phyloP scores from a whole-genome alignment of 75 land plant species.

The Selaginella moellendorffii region DNA sequence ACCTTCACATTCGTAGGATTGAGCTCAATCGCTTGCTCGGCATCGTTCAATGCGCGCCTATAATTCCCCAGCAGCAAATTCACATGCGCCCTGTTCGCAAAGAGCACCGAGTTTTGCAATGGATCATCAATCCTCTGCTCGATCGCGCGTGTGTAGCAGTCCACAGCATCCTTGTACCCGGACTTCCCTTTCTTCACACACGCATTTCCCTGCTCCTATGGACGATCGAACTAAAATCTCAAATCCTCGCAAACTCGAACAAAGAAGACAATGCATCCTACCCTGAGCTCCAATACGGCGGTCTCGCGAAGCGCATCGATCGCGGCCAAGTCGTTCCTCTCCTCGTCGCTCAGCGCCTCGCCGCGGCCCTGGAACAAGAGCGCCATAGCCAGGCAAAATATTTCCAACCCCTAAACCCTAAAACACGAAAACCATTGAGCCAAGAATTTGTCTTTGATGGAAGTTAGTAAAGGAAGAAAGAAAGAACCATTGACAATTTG shows the following conservation, averaged over 20 bases:
- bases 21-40: conserved; percentile 61
- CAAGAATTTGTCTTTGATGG: background rate
- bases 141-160: conserved; percentile 83
- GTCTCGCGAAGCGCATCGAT: conserved; percentile 65
- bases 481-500: too few species aligned
- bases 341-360: conserved; percentile 39
- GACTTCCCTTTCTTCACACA: conserved; percentile 80
- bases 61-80: conserved; percentile 76
- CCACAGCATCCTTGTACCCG: conserved; percentile 66
- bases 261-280: conserved; percentile 8
- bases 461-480: too few species aligned
- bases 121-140: conserved; percentile 46
- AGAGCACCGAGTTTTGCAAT: conserved; percentile 44
- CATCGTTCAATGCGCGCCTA: conserved; percentile 62
- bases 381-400: too few species aligned
- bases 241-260: background rate
- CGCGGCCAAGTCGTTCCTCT: conserved; percentile 57
- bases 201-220: conserved; percentile 75
- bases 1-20: conserved; percentile 70
- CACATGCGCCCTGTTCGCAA: conserved; percentile 81
- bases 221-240: background rate
- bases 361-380: conserved; percentile 50
- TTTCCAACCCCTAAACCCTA: background rate
- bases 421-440: background rate
- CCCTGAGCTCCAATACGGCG: conserved; percentile 78